phyloP scores from a whole-genome alignment of 225 moss, liverwort and hornwort species.

The Physcomitrellopsis africana region DNA sequence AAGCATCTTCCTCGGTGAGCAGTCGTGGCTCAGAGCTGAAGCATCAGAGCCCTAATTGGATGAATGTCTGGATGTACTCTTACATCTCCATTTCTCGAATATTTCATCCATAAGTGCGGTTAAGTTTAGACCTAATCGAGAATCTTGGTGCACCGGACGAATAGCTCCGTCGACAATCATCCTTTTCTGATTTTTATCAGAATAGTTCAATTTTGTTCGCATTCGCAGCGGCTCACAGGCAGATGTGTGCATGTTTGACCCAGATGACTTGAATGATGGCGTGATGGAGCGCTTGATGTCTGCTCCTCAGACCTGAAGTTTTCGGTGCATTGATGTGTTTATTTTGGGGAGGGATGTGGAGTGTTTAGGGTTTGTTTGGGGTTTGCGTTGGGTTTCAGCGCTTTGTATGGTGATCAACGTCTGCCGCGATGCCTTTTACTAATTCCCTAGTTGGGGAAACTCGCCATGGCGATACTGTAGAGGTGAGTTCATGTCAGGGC shows the following conservation, averaged over 20 bases:
- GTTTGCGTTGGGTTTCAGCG: background rate
- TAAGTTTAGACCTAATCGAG: background rate
- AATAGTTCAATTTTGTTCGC: background rate
- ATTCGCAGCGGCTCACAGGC: background rate
- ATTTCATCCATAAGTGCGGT: constrained; percentile 5
- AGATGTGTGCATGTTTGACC: background rate
- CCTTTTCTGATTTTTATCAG: background rate
- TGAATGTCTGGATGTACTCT: background rate
- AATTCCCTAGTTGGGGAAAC: constrained; percentile 60
- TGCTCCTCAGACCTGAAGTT: background rate
- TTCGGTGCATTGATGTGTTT: background rate
- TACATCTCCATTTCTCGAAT: background rate
- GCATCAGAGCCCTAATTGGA: background rate
- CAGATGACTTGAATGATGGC: background rate
- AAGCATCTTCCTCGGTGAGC: background rate
- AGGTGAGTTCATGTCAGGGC: constrained; percentile 44
- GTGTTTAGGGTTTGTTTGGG: constrained; percentile 16
- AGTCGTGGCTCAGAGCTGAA: too few species aligned
- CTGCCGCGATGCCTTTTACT: constrained; percentile 64
- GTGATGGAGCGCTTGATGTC: background rate
- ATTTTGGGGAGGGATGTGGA: background rate
- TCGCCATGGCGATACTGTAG: constrained; percentile 57
- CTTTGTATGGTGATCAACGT: constrained; percentile 25
- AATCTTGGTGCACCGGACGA: constrained; percentile 1
- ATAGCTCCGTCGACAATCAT: background rate